These are phyloP conservation scores for Parathielavia appendiculata DNA, from an alignment of 495 filamentous ascomycete species.

Conservation along the genomic window DNA sequence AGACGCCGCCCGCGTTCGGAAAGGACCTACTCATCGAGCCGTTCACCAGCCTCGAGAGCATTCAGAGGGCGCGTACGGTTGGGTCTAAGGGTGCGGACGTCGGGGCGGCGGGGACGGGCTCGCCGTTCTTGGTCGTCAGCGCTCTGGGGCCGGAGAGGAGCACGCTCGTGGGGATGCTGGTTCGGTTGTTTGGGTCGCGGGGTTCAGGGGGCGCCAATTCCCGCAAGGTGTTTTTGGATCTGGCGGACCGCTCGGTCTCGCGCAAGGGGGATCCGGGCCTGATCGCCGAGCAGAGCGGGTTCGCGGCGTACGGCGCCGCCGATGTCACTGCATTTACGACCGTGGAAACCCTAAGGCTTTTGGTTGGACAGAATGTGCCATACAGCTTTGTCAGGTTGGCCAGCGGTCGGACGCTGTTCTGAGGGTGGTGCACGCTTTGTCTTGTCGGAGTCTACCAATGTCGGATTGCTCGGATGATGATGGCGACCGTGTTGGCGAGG, in stretches of 20 bases:
- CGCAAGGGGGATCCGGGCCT: conserved; percentile 62
- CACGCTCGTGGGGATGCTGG: conserved; percentile 69
- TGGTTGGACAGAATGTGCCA: conserved; percentile 80
- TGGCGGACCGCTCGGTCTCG: conserved; percentile 58
- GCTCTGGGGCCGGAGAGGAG: conserved; percentile 73
- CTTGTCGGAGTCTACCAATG: background rate
- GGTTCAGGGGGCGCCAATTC: conserved; percentile 42
- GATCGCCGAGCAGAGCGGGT: conserved; percentile 64
- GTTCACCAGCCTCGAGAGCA: conserved; percentile 72
- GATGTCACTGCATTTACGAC: conserved; percentile 79
- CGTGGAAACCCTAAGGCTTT: conserved; percentile 67
- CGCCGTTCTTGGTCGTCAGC: conserved; percentile 76
- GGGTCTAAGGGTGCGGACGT: conserved; percentile 30
- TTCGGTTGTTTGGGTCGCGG: conserved; percentile 58
- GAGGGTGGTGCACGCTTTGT: conserved; percentile 11
- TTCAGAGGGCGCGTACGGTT: conserved; percentile 56
- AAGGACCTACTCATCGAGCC: conserved; percentile 57
- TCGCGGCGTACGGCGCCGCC: conserved; percentile 71
- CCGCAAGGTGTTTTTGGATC: conserved; percentile 74
- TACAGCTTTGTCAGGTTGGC: conserved; percentile 81
- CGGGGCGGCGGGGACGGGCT: conserved; percentile 30
- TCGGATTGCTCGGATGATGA: too few relatives aligned
- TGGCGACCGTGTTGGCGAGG: too few relatives aligned
- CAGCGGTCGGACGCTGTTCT: conserved; percentile 64
- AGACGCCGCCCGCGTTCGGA: conserved; percentile 57